Evolutionary conservation across 441 rosid genomes (phyloP), one percentile per base, ranked within the genome.

Genomic region (Viola pubescens): DNA sequence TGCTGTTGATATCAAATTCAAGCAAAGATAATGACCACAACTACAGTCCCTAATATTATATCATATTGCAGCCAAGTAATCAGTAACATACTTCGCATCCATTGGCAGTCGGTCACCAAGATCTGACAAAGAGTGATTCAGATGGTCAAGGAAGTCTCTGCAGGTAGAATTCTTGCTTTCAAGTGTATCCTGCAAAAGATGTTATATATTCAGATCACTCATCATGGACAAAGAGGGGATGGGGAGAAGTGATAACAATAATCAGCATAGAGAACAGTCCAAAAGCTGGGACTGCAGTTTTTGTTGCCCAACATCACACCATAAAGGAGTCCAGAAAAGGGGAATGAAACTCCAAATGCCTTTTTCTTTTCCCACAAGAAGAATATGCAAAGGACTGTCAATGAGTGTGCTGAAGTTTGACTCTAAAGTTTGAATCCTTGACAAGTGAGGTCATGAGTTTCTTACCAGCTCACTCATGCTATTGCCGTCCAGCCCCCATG

Each of bases 71-170:
- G 45, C 12, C 41, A 46, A 4, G 48, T 6, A 52, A 16, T 62
- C 40, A 41, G 13, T 26, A 44, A 57, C 60, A 59, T 79, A 84
- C 95, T 89, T 85, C 9, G 86, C 86, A 73, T 86, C 85, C 56
- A 77, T 64, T 8, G 91, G 89, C 66, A 94, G 73, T 64, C 80
- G 81, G 66, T 77, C 75, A 11, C 76, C 84, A 81, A 91, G 82
- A 70, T 81, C 86, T 26, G 77, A 80, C 75, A 79, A 67, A 59
- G 99, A 90, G 60, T 81, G 85, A 3, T 79, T 85, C 67, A 90
- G 75, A 62, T 76, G 73, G 55, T 75, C 72, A 9, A 90, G 73
- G 72, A 91, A 82, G 49, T 74, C 82, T 60, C 71, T 69, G 72
- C 88, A 90, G 11, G 75, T 74, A 57, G 85, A 79, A 77, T 77